Base-by-base conservation (phyloP, 2,329 filamentous ascomycete species). In the Penicillium sp. region DNA sequence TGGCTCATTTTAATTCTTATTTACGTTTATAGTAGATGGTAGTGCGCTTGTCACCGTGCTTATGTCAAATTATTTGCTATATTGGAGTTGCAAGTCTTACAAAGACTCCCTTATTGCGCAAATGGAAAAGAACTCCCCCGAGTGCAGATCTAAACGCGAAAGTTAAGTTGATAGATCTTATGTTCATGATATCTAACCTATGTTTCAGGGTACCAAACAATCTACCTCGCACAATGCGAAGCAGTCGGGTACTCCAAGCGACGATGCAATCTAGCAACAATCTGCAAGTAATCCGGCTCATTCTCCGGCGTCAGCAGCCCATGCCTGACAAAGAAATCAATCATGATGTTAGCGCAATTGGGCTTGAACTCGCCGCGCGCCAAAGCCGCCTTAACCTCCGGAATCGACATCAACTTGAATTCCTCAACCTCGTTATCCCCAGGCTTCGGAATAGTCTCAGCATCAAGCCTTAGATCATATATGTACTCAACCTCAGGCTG, bases 401-500 rank as follows among this genome's bases (percentile, higher is more conserved):
- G 84, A 41, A 97, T 82, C 1, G 83, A 86, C 83, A 86, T 87
- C 57, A 97, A 80, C 70, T 86, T 84, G 72, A 97, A 97, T 60
- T 86, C 85, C 69, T 92, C 90, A 5, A 96, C 94, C 78, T 99
- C 94, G 53, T 89, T 87, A 73, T 99, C 94, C 58, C 89, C 88
- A 19, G 93, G 93, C 71, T 82, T 84, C 13, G 89, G 92, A 37
- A 85, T 78, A 4, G 91, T 81, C 58, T 86, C 85, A 6, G 79
- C 75, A 2, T 88, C 84, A 62, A 99, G 79, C 74, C 91, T 87
- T 61, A 97, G 78, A 73, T 99, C 92, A 77, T 94, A 99, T 45
- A 96, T 81, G 80, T 92, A 97, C 76, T 97, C 89, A 68, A 87
- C 88, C 77, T 97, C 94, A 0, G 94, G 94, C 76, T 96, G 93